Conservation (phyloP, 1,284 basidiomycete species). For the Cutaneotrichosporon sp. region DNA sequence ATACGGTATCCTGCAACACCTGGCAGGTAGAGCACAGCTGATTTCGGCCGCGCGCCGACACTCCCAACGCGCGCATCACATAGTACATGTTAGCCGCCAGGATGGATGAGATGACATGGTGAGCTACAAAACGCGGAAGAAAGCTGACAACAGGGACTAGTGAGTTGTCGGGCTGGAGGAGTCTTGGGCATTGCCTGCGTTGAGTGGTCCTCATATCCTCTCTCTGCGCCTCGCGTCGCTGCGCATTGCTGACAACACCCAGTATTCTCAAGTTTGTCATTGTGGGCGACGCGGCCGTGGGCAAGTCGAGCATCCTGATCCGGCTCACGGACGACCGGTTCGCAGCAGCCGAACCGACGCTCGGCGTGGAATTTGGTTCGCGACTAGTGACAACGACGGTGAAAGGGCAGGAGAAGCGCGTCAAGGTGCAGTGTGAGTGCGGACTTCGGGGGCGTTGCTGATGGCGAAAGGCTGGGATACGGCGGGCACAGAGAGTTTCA, state of each 20-base stretch:
- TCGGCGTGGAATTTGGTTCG: constrained; percentile 44
- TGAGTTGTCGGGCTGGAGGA: constrained; percentile 8
- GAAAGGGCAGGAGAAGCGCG: constrained; percentile 34
- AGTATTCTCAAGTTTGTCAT: constrained; percentile 47
- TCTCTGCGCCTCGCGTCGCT: neutral
- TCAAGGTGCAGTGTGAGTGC: constrained; percentile 46
- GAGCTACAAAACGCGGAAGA: too few species aligned
- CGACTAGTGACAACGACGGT: constrained; percentile 28
- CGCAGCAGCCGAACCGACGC: constrained; percentile 35
- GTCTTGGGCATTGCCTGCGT: neutral
- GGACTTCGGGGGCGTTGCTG: neutral
- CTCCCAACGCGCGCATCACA: neutral
- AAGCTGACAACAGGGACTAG: constrained; percentile 29
- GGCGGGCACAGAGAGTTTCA: constrained; percentile 43
- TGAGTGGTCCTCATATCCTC: neutral
- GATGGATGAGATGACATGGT: constrained; percentile 27
- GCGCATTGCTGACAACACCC: neutral
- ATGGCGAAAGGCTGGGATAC: constrained; percentile 45
- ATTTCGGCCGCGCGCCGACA: too few species aligned
- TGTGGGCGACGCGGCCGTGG: constrained; percentile 41
- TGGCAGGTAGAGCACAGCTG: too few species aligned
- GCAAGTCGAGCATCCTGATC: constrained; percentile 40
- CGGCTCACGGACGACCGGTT: constrained; percentile 43
- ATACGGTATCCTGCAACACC: too few species aligned
- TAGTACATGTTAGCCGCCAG: constrained; percentile 13